These are phyloP conservation scores for Daldinia vernicosa DNA, from an alignment of 495 filamentous ascomycete genomes.

Conservation along the genomic window DNA sequence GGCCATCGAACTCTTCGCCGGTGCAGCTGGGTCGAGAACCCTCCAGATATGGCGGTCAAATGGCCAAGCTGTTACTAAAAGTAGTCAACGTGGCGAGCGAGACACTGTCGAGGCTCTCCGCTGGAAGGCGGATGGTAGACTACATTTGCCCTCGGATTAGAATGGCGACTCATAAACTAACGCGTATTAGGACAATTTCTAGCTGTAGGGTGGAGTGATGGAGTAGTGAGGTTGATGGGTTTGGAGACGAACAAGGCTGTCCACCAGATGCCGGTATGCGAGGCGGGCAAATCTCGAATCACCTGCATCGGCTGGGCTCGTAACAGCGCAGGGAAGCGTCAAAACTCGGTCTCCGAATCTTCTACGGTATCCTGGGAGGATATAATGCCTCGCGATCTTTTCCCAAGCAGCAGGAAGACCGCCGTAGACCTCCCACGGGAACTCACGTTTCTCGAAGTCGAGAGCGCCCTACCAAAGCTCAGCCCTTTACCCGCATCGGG, in stretches of 20 bases:
- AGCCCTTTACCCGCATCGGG: constrained; percentile 71
- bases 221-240: constrained; percentile 72
- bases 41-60: constrained; percentile 69
- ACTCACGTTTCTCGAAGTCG: constrained; percentile 79
- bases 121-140: constrained; percentile 84
- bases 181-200: constrained; percentile 70
- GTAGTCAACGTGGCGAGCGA: constrained; percentile 58
- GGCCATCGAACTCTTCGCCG: constrained; percentile 81
- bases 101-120: constrained; percentile 64
- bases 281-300: constrained; percentile 54
- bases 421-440: constrained; percentile 76
- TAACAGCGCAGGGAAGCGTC: constrained; percentile 66
- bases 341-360: constrained; percentile 5
- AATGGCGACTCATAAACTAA: constrained; percentile 20
- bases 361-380: constrained; percentile 45
- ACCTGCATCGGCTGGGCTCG: constrained; percentile 77
- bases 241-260: constrained; percentile 80
- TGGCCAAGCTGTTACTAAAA: constrained; percentile 56
- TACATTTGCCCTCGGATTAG: constrained; percentile 1
- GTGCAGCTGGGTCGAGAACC: constrained; percentile 72
- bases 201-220: constrained; percentile 81
- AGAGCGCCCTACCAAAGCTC: constrained; percentile 81
- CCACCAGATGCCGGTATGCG: constrained; percentile 67
- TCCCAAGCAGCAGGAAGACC: constrained; percentile 34
- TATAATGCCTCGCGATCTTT: constrained; percentile 50